Percentiles rank a stretch among this genome's conserved stretches.
Evolutionary conservation across 768 basidiomycete species (phyloP).

Genomic region (Trametes gibbosa): DNA sequence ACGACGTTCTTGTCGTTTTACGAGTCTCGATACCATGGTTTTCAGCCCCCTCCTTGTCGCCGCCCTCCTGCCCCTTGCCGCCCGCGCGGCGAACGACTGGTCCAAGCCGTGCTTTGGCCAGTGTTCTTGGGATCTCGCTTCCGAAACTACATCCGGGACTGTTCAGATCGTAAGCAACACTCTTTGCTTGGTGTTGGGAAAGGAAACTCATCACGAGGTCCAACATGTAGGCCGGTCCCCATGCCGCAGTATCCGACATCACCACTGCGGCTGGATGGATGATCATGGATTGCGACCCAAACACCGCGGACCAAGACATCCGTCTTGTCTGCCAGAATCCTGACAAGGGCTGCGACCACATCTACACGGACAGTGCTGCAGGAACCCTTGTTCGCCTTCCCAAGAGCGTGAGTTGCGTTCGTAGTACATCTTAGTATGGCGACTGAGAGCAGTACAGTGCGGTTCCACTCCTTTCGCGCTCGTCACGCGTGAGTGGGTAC

Average conservation of each 20-base stretch:
- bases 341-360: constrained; percentile 36
- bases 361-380: constrained; percentile 40
- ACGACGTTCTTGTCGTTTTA: constrained; percentile 11
- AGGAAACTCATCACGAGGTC: not conserved
- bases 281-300: constrained; percentile 45
- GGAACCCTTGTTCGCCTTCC: constrained; percentile 54
- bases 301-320: constrained; percentile 42
- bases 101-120: constrained; percentile 17
- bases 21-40: constrained; percentile 18
- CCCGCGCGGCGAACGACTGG: constrained; percentile 20
- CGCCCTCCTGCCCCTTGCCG: constrained; percentile 17
- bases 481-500: constrained; percentile 40
- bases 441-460: constrained; percentile 19
- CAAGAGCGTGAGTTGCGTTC: constrained; percentile 39
- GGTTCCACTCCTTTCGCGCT: constrained; percentile 30
- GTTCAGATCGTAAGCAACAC: constrained; percentile 13
- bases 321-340: constrained; percentile 44
- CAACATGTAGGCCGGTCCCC: constrained; percentile 16
- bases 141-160: constrained; percentile 8
- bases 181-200: too few relatives aligned
- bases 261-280: constrained; percentile 50
- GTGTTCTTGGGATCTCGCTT: constrained; percentile 13
- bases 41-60: constrained; percentile 14
- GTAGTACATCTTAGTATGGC: not conserved
- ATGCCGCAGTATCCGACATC: constrained; percentile 35